These are phyloP conservation scores for Thozetella sp. DNA, from an alignment of 495 filamentous ascomycete genomes.

Conservation along the genomic window DNA sequence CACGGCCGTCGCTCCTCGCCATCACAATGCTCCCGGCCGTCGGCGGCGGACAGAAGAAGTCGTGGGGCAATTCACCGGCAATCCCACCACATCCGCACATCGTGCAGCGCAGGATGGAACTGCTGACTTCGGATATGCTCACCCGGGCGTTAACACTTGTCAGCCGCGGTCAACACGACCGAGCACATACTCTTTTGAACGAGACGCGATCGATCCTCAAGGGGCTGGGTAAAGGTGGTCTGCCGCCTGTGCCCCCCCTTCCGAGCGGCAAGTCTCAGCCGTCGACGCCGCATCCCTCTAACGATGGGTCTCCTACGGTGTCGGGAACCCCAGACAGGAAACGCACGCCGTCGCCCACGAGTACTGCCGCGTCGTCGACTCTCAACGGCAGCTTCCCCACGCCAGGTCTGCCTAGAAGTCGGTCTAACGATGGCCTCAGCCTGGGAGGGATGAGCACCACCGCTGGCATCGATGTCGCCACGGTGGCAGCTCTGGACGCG, in stretches of 20 bases:
- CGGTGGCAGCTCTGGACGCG: slow-evolving; percentile 84
- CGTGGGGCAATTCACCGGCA: slow-evolving; percentile 70
- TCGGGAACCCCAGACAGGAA: slow-evolving; percentile 48
- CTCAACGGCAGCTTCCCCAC: slow-evolving; percentile 21
- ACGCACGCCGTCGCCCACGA: slow-evolving; percentile 49
- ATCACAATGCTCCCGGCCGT: slow-evolving; percentile 96
- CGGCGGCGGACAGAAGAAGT: slow-evolving; percentile 60
- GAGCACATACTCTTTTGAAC: slow-evolving; percentile 84
- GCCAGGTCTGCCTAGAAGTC: slow-evolving; percentile 27
- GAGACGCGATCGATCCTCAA: slow-evolving; percentile 96
- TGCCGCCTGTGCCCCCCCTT: slow-evolving; percentile 74
- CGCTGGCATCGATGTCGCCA: slow-evolving; percentile 73
- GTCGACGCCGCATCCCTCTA: slow-evolving; percentile 44
- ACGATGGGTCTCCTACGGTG: slow-evolving; percentile 44
- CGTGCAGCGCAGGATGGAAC: slow-evolving; percentile 96
- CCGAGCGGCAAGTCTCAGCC: slow-evolving; percentile 43
- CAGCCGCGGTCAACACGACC: slow-evolving; percentile 88
- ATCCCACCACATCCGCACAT: slow-evolving; percentile 96
- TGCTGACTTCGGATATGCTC: slow-evolving; percentile 98
- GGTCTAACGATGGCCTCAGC: slow-evolving; percentile 45
- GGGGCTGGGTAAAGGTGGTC: slow-evolving; percentile 90
- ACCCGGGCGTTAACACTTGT: slow-evolving; percentile 90
- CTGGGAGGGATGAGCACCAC: slow-evolving; percentile 64
- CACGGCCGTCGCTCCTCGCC: slow-evolving; percentile 88
- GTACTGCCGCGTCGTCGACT: slow-evolving; percentile 41